Conservation (phyloP, 2,329 filamentous ascomycete species). For the Aspergillus ruber region DNA sequence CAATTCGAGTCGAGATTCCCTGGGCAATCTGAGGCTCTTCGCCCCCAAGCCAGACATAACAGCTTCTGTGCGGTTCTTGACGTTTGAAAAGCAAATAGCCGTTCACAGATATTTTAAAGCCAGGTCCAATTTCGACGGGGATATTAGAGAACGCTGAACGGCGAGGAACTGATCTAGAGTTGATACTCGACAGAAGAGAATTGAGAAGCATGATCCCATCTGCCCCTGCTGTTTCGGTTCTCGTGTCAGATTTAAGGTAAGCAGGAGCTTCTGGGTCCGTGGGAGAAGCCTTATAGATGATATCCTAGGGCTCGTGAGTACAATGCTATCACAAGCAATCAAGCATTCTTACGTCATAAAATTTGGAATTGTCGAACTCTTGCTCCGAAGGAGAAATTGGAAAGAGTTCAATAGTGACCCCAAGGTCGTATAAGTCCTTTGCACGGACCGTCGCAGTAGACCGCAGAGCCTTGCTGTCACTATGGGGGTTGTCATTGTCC, state of each 20-base stretch:
- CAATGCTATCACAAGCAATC: background rate
- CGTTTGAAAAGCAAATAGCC: constrained; percentile 85
- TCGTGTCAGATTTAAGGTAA: constrained; percentile 44
- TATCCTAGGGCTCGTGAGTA: constrained; percentile 54
- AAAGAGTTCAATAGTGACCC: constrained; percentile 86
- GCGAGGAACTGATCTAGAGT: constrained; percentile 80
- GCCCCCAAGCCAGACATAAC: constrained; percentile 82
- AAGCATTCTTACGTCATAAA: constrained; percentile 72
- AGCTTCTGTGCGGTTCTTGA: constrained; percentile 72
- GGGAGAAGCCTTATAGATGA: constrained; percentile 73
- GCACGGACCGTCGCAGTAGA: constrained; percentile 77
- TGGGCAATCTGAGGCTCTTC: constrained; percentile 75
- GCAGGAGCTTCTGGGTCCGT: constrained; percentile 62
- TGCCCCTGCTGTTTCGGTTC: constrained; percentile 58
- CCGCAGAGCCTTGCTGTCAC: constrained; percentile 62
- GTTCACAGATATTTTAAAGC: constrained; percentile 80
- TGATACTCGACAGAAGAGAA: constrained; percentile 78
- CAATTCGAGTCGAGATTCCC: constrained; percentile 66
- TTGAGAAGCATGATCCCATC: constrained; percentile 74
- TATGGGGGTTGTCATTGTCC: constrained; percentile 82
- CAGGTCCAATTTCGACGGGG: constrained; percentile 80
- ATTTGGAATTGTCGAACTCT: constrained; percentile 73
- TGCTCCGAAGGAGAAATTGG: constrained; percentile 68
- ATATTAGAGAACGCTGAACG: constrained; percentile 79
- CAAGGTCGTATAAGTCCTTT: constrained; percentile 90